Evolutionary conservation across 805 yeast genomes (phyloP).

Genomic region (Saccharomycopsis fermentans): DNA sequence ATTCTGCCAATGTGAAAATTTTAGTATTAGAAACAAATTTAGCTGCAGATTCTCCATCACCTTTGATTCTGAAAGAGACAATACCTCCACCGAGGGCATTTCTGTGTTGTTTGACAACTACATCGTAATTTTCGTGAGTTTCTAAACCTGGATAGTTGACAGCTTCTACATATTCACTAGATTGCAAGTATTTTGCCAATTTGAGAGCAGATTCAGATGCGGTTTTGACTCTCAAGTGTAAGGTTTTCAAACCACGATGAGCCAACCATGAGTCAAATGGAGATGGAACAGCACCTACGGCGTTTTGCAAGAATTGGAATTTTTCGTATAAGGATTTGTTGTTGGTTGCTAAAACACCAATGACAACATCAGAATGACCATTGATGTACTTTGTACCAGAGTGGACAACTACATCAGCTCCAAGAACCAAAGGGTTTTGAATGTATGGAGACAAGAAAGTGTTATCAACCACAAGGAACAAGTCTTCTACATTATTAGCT

Average conservation of each 20-base stretch:
- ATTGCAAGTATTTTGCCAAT: constrained; percentile 53
- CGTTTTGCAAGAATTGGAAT: constrained; percentile 73
- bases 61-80: constrained; percentile 77
- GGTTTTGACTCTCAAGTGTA: constrained; percentile 68
- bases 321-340: constrained; percentile 47
- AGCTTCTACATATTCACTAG: constrained; percentile 42
- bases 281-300: constrained; percentile 82
- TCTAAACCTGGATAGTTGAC: constrained; percentile 82
- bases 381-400: constrained; percentile 85
- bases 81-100: constrained; percentile 86
- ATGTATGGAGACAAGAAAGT: constrained; percentile 82
- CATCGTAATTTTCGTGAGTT: constrained; percentile 49
- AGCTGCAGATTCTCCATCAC: constrained; percentile 70
- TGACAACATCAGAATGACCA: constrained; percentile 87
- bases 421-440: constrained; percentile 71
- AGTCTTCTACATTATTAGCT: constrained; percentile 36
- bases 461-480: constrained; percentile 72
- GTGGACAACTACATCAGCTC: constrained; percentile 84
- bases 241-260: constrained; percentile 82
- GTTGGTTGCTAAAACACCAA: constrained; percentile 75
- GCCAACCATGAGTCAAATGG: constrained; percentile 91
- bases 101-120: constrained; percentile 69
- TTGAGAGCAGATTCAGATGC: constrained; percentile 55
- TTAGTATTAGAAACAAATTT: constrained; percentile 64
- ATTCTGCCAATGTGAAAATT: constrained; percentile 78